Base-by-base conservation (phyloP, 257 asterid species). In the Eucommia ulmoides region DNA sequence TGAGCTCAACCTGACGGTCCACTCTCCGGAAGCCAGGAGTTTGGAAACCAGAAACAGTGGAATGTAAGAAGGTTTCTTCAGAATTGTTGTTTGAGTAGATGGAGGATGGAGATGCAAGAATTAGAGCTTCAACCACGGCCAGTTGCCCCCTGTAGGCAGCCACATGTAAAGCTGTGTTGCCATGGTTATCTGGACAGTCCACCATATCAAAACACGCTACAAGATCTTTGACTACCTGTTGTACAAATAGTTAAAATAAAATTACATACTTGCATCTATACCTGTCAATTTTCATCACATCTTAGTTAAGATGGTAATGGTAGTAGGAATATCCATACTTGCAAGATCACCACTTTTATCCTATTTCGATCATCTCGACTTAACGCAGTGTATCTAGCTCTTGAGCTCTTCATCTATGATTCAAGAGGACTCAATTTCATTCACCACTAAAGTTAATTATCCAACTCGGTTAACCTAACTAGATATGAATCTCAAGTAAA, bases 111-210 rank as follows among this genome's bases (percentile, higher is more conserved):
- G 86, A 75, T 19, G 94, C 82, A 5, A 70, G 73, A 24, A 83
- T 73, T 23, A 86, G 64, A 56, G 93, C 75, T 70, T 86, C 93
- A 2, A 86, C 95, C 1, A 74, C 92, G 10, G 89, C 45, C 50
- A 83, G 63, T 54, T 86, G 99, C 9, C 96, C 96, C 65, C 94
- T 61, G 54, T 76, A 77, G 10, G 96, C 96, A 22, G 99, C 99
- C 19, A 77, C 59, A 57, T 86, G 96, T 64, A 91, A 54, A 2
- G 98, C 82, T 3, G 95, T 83, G 65, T 86, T 86, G 48, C 98
- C 98, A 19, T 60, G 68, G 18, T 76, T 80, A 73, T 91, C 99
- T 1, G 51, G 68, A 10, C 96, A 78, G 64, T 65, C 70, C 41
- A 77, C 60, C 15, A 85, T 52, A 52, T 67, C 78, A 12, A 66